Percentiles rank a stretch among this genome's conserved stretches.
These are phyloP conservation scores for Puccinia hordei DNA, from an alignment of 1,284 basidiomycete species.

Conservation along the genomic window DNA sequence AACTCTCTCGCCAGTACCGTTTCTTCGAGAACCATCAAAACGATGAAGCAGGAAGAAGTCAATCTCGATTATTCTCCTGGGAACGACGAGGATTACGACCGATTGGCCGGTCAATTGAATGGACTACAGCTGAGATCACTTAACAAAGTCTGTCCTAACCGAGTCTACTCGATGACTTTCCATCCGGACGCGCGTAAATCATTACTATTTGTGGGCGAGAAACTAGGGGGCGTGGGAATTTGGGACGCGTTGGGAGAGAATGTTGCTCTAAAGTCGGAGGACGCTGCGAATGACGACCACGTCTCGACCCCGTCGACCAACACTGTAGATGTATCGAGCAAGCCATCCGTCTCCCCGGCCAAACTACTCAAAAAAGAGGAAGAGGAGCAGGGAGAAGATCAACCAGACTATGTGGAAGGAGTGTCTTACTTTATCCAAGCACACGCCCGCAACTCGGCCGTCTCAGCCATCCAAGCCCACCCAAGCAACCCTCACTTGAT, in stretches of 20 bases:
- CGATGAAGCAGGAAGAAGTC: slow-evolving; percentile 46
- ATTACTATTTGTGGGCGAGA: slow-evolving; percentile 39
- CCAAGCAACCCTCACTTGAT: slow-evolving; percentile 28
- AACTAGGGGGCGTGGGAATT: slow-evolving; percentile 33
- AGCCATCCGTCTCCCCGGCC: slow-evolving; percentile 5
- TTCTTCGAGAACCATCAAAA: not conserved
- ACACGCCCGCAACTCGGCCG: slow-evolving; percentile 26
- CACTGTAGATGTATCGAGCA: not conserved
- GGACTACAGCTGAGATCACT: not conserved
- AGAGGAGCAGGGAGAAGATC: slow-evolving; percentile 28
- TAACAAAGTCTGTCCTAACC: slow-evolving; percentile 36
- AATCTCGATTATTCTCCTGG: slow-evolving; percentile 39
- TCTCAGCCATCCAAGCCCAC: slow-evolving; percentile 37
- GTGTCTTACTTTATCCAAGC: slow-evolving; percentile 40
- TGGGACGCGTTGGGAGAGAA: slow-evolving; percentile 36
- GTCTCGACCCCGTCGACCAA: not conserved
- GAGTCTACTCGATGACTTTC: slow-evolving; percentile 45
- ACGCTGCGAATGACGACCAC: slow-evolving; percentile 13
- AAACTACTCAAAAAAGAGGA: not conserved
- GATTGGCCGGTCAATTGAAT: slow-evolving; percentile 10
- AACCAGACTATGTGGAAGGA: slow-evolving; percentile 12
- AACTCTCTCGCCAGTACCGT: slow-evolving; percentile 15
- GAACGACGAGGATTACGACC: slow-evolving; percentile 23
- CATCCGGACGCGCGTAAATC: slow-evolving; percentile 33
- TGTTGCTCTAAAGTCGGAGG: not conserved